Evolutionary conservation across 1,284 basidiomycete genomes (phyloP).

Genomic region (Sanghuangporus baumii): DNA sequence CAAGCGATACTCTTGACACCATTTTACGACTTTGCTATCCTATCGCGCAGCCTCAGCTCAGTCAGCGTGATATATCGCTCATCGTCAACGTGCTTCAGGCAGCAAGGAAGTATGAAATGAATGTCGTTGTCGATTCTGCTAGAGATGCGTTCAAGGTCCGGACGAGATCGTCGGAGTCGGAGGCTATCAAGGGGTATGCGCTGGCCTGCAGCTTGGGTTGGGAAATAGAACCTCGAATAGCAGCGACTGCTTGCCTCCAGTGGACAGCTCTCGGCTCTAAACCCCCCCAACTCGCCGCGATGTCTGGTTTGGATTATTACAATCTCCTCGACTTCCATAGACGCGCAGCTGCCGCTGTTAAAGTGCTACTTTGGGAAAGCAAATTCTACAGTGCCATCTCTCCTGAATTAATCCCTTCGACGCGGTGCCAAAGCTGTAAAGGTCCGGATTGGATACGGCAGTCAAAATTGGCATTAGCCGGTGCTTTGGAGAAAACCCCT

Average conservation of each 20-base stretch:
- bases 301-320: not conserved
- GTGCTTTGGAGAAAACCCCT: too few relatives aligned
- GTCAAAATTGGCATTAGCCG: too few relatives aligned
- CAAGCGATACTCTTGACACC: not conserved
- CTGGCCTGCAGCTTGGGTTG: not conserved
- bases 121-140: not conserved
- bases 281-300: not conserved
- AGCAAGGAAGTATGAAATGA: conserved; percentile 5
- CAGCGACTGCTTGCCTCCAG: not conserved
- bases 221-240: not conserved
- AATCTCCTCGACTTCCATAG: not conserved
- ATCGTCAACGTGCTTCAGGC: not conserved
- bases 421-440: too few relatives aligned
- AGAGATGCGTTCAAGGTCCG: not conserved
- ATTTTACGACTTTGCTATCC: conserved; percentile 3
- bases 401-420: too few relatives aligned
- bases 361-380: too few relatives aligned
- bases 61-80: not conserved
- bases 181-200: not conserved
- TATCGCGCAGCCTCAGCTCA: not conserved
- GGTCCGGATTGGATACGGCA: too few relatives aligned
- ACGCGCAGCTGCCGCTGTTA: not conserved
- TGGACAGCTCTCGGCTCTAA: not conserved
- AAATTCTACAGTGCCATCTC: too few relatives aligned
- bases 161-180: not conserved